phyloP scores from a whole-genome alignment of 1,284 basidiomycete species.

The Ceratobasidium theobromae region DNA sequence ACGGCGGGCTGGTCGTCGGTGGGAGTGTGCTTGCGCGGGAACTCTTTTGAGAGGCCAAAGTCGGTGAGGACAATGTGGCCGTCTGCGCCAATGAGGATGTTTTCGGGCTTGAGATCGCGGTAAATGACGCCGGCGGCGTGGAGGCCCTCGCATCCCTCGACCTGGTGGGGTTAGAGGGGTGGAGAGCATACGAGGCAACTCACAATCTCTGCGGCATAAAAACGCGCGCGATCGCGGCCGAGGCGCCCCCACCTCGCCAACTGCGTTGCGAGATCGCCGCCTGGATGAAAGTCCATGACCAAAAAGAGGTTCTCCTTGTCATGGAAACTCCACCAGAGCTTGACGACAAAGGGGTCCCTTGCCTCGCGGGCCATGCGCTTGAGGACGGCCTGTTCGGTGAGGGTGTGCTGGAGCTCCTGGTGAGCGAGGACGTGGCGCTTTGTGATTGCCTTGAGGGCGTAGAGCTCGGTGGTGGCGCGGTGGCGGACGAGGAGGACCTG shows the following conservation, averaged over 20 bases:
- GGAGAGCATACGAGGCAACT: constrained; percentile 4
- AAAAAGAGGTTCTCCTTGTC: constrained; percentile 93
- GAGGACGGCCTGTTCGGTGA: constrained; percentile 92
- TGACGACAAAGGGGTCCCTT: constrained; percentile 89
- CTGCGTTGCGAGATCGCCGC: constrained; percentile 95
- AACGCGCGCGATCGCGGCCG: constrained; percentile 88
- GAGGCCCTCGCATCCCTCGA: constrained; percentile 49
- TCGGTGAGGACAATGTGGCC: constrained; percentile 96
- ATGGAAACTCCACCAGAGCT: constrained; percentile 94
- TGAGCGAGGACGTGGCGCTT: constrained; percentile 95
- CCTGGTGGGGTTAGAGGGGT: background rate
- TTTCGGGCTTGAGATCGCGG: constrained; percentile 91
- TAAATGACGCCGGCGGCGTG: constrained; percentile 86
- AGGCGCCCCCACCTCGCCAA: constrained; percentile 91
- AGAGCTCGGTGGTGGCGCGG: constrained; percentile 67
- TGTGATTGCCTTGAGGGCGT: constrained; percentile 94
- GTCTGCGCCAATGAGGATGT: constrained; percentile 88
- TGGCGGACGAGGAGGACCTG: constrained; percentile 81
- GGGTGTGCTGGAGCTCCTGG: constrained; percentile 91
- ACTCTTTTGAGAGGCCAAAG: constrained; percentile 90
- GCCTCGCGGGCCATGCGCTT: constrained; percentile 82
- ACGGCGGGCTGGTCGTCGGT: constrained; percentile 54
- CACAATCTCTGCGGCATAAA: constrained; percentile 93
- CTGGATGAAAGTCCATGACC: constrained; percentile 93
- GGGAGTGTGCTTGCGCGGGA: constrained; percentile 53